Evolutionary conservation across 108 stramenopile species (phyloP).

Genomic region (Hondaea fermentalgiana): DNA sequence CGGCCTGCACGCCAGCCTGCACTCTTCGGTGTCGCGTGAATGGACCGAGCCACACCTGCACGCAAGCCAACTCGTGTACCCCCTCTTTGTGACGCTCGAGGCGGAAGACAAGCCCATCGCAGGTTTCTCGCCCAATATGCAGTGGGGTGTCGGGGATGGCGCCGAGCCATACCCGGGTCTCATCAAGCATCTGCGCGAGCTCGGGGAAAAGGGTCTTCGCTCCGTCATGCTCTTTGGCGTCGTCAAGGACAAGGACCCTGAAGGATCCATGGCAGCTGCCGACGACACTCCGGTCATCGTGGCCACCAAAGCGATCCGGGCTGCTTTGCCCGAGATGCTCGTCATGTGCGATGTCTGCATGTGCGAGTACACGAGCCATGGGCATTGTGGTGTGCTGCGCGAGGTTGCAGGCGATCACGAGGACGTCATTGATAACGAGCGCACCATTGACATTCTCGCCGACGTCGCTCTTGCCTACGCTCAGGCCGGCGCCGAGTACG

Average conservation of each 20-base stretch:
- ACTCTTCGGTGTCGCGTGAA: not conserved
- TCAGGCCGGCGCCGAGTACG: conserved; percentile 85
- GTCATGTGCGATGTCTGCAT: conserved; percentile 11
- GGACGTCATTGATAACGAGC: conserved; percentile 91
- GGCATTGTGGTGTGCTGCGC: conserved; percentile 82
- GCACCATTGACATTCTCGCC: conserved; percentile 88
- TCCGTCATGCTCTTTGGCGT: conserved; percentile 13
- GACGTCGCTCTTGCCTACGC: conserved; percentile 94
- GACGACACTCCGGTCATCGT: not conserved
- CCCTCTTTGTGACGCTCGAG: conserved; percentile 1
- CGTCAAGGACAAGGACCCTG: conserved; percentile 17
- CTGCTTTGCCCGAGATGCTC: not conserved
- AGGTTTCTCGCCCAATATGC: not conserved
- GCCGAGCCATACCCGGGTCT: not conserved
- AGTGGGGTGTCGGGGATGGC: not conserved
- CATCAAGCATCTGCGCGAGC: not conserved
- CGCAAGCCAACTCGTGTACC: not conserved
- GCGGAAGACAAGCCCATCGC: not conserved
- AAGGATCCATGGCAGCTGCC: not conserved
- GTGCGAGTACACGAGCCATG: conserved; percentile 35
- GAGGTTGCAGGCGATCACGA: conserved; percentile 52
- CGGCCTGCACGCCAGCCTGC: not conserved
- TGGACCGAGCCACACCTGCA: conserved; percentile 8
- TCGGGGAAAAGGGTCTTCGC: not conserved
- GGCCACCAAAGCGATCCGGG: not conserved